phyloP scores from a whole-genome alignment of 108 stramenopile genomes.

The Schizochytrium sp. region DNA sequence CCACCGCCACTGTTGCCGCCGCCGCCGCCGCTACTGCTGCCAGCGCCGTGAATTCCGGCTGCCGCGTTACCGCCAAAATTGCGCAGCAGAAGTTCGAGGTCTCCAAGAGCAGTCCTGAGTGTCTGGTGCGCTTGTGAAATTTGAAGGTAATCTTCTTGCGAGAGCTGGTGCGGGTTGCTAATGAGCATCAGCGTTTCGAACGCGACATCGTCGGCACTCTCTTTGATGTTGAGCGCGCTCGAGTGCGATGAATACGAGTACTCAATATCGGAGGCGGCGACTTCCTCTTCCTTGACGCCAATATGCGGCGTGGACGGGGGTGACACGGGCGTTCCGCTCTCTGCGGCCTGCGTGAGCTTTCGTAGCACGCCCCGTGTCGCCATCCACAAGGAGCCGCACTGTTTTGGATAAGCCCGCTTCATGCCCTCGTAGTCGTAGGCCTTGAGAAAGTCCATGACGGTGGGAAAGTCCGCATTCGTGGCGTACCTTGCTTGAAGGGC shows the following conservation, averaged over 20 bases:
- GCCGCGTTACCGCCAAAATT: not conserved
- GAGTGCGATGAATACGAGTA: not conserved
- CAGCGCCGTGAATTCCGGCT: not conserved
- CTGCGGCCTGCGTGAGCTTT: not conserved
- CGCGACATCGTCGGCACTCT: not conserved
- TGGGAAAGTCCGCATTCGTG: not conserved
- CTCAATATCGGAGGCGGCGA: not conserved
- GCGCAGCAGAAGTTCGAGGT: not conserved
- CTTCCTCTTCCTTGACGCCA: not conserved
- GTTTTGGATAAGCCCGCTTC: not conserved
- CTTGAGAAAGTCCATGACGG: not conserved
- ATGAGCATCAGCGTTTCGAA: not conserved
- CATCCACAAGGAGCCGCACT: conserved; percentile 4
- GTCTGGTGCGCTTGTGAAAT: not conserved
- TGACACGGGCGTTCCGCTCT: not conserved
- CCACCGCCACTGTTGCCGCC: not conserved
- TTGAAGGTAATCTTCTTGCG: not conserved
- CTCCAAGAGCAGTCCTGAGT: not conserved
- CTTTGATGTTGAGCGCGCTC: not conserved
- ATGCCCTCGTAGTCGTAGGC: not conserved
- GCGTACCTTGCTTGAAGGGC: not conserved
- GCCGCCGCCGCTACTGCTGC: not conserved
- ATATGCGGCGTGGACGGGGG: not conserved
- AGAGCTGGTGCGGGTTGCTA: not conserved
- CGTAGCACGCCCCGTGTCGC: not conserved